A percentile compares a stretch with the other conserved stretches of the same genome.
These are phyloP conservation scores for Golubevia sp. DNA, from an alignment of 1,284 basidiomycete genomes.

Conservation along the genomic window DNA sequence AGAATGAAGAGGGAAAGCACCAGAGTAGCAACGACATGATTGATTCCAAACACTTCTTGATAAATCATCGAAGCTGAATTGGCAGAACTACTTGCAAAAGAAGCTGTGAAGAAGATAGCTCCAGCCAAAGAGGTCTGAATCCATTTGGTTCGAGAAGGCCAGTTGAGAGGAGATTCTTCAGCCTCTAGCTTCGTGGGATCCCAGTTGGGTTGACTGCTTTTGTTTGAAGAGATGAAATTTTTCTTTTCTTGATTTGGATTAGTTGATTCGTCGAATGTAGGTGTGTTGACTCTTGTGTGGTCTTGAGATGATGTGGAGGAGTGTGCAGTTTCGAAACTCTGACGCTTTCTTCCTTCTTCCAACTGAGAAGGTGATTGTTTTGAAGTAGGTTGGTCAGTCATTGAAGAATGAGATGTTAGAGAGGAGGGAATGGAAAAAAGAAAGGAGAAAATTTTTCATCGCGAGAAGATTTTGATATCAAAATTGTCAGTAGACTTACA, in stretches of 20 bases:
- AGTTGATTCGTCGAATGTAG: not conserved
- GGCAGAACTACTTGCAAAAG: not conserved
- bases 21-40: constrained; percentile 17
- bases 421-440: too few relatives aligned
- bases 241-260: not conserved
- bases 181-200: constrained; percentile 15
- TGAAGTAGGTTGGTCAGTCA: too few relatives aligned
- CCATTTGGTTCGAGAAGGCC: constrained; percentile 21
- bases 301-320: not conserved
- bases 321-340: not conserved
- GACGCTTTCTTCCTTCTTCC: not conserved
- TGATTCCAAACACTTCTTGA: constrained; percentile 18
- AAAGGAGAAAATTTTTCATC: too few relatives aligned
- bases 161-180: constrained; percentile 21
- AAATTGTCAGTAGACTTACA: too few relatives aligned
- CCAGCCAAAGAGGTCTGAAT: constrained; percentile 20
- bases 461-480: too few relatives aligned
- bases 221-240: too few relatives aligned
- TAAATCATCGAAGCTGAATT: constrained; percentile 12
- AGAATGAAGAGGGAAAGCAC: constrained; percentile 9
- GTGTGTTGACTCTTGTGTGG: not conserved
- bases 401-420: too few relatives aligned
- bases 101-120: constrained; percentile 18
- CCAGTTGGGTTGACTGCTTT: too few relatives aligned
- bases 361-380: not conserved